Base-by-base conservation (phyloP, 2,329 filamentous ascomycete species). In the Sporothrix sp. region DNA sequence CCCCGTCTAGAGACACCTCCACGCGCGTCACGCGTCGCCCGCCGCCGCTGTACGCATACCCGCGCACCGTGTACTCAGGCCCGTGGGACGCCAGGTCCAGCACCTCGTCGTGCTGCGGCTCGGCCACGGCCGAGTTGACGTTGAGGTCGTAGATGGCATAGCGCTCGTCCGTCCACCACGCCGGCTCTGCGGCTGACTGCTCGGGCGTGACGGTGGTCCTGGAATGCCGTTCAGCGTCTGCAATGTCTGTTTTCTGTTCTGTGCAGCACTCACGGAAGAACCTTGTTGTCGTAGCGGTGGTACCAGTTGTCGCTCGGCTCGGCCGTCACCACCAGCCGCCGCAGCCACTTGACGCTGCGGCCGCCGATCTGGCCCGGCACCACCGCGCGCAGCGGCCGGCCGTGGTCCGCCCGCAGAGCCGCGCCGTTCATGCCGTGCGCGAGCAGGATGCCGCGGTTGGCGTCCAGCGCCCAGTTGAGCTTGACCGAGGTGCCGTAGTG, bases 61-160 rank as follows among this genome's bases (percentile, higher is more conserved):
- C 90, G 57, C 76, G 79, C 10, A 84, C 72, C 5, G 71, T 78
- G 65, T 93, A 94, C 0, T 49, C 27, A 5, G 18, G 4, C 2
- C 3, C 14, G 18, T 33, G 46, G 20, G 46, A 42, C 20, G 46
- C 36, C 2, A 42, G 28, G 46, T 49, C 46, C 14, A 49, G 28
- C 1, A 42, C 20, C 14, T 49, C 87, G 40, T 88, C 76, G 57
- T 96, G 89, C 8, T 49, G 36, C 13, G 46, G 46, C 8, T 35
- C 13, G 13, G 46, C 46, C 11, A 61, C 82, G 87, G 35, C 80
- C 87, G 36, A 82, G 60, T 96, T 96, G 14, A 85, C 82, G 59
- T 85, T 94, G 8, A 96, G 75, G 59, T 95, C 90, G 63, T 95
- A 95, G 54, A 96, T 95, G 18, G 88, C 88, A 61, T 95, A 95